Conservation (phyloP, 139 green algal genomes). For the Asterochloris erici region DNA sequence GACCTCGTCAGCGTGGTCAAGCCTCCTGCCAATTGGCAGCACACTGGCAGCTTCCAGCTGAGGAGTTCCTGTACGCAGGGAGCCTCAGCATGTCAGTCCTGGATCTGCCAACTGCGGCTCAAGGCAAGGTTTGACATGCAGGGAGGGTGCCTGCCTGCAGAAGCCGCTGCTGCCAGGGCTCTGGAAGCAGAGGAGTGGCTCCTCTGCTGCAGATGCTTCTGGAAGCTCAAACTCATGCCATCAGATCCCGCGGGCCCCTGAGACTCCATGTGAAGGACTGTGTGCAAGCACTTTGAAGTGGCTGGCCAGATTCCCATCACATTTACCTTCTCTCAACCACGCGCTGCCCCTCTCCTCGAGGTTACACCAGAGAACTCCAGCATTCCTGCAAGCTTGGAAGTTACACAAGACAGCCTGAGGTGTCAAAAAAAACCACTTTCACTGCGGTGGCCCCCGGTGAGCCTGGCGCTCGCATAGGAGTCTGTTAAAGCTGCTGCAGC, state of each 20-base stretch:
- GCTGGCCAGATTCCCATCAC: background rate
- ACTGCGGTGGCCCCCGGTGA: too few species aligned
- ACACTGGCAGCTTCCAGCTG: background rate
- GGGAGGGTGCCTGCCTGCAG: slow-evolving; percentile 1
- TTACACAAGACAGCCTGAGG: too few species aligned
- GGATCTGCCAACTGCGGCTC: background rate
- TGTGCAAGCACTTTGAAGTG: background rate
- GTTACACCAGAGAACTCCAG: too few species aligned
- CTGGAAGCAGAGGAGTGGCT: slow-evolving; percentile 1
- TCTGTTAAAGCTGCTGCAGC: too few species aligned
- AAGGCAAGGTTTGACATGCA: background rate
- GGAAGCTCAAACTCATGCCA: background rate
- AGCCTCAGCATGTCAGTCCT: background rate
- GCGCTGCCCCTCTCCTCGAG: too few species aligned
- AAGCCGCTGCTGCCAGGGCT: slow-evolving; percentile 20
- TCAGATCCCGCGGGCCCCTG: background rate
- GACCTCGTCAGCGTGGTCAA: background rate
- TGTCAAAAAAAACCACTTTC: too few species aligned
- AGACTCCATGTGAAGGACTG: background rate
- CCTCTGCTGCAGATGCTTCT: background rate
- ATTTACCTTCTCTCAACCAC: too few species aligned
- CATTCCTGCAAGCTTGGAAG: too few species aligned
- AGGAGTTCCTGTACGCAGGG: background rate
- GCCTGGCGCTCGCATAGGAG: too few species aligned
- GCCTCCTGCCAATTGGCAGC: background rate